These are phyloP conservation scores for Saccharomycopsis phalli DNA, from an alignment of 1,139 yeast species.

Conservation along the genomic window DNA sequence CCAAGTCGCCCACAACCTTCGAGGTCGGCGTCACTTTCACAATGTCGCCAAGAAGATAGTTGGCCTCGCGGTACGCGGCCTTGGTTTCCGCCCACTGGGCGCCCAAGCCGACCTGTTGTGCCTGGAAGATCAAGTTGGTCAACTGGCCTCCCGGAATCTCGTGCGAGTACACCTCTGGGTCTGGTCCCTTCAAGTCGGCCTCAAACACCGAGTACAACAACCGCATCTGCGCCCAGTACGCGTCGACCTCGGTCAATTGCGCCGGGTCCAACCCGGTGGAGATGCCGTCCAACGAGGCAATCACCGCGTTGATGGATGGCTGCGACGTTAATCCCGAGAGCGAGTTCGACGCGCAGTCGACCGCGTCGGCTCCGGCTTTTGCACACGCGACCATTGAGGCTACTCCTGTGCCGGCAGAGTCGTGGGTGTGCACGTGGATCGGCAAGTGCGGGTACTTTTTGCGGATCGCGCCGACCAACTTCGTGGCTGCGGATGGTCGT, in stretches of 20 bases:
- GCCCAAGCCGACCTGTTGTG: conserved; percentile 96
- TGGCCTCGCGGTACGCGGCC: conserved; percentile 86
- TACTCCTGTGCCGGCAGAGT: conserved; percentile 99
- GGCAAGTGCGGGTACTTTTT: conserved; percentile 86
- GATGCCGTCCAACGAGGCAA: conserved; percentile 86
- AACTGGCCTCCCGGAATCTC: conserved; percentile 99
- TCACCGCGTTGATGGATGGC: conserved; percentile 87
- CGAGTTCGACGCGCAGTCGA: conserved; percentile 94
- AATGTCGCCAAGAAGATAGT: conserved; percentile 82
- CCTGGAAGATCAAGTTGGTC: conserved; percentile 95
- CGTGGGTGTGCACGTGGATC: conserved; percentile 97
- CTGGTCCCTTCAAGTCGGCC: conserved; percentile 98
- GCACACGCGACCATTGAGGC: conserved; percentile 95
- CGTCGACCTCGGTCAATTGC: conserved; percentile 72
- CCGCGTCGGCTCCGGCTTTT: conserved; percentile 94
- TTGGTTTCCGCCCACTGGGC: conserved; percentile 94
- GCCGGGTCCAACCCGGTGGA: conserved; percentile 63
- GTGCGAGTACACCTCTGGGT: conserved; percentile 96
- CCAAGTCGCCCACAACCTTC: conserved; percentile 97
- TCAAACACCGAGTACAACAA: conserved; percentile 92
- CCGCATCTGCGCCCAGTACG: conserved; percentile 99
- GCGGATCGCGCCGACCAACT: conserved; percentile 73
- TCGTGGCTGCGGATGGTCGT: conserved; percentile 87
- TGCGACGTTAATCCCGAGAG: conserved; percentile 98
- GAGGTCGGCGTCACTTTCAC: conserved; percentile 99